Percentiles rank a stretch among this genome's conserved stretches.
These are phyloP conservation scores for Penicillium sp. DNA, from an alignment of 2,329 filamentous ascomycete genomes.

Conservation along the genomic window DNA sequence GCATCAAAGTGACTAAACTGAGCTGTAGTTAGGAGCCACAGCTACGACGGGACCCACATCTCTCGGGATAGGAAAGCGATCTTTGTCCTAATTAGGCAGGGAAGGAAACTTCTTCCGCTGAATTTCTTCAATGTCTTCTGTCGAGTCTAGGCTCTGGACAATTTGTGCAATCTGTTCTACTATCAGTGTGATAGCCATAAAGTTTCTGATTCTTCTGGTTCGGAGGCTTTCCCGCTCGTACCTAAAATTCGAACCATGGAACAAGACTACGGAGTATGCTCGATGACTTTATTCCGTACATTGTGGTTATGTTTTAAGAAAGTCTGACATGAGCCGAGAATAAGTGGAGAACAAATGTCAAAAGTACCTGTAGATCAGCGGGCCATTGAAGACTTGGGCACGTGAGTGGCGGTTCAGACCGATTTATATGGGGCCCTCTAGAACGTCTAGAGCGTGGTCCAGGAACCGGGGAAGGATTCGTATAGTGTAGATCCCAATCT, in stretches of 20 bases:
- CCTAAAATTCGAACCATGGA: too few species aligned
- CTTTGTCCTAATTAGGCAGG: constrained; percentile 4
- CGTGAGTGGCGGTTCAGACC: background rate
- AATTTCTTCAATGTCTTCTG: too few species aligned
- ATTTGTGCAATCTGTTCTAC: too few species aligned
- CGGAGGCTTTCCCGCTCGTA: background rate
- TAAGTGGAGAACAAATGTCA: background rate
- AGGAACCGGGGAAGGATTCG: constrained; percentile 3
- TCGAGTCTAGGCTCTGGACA: too few species aligned
- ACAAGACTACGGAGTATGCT: too few species aligned
- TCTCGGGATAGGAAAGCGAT: background rate
- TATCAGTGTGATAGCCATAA: too few species aligned
- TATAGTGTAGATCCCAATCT: constrained; percentile 14
- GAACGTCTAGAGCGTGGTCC: background rate
- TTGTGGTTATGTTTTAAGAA: too few species aligned
- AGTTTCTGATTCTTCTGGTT: background rate
- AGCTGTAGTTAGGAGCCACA: too few species aligned
- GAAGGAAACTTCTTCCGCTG: background rate
- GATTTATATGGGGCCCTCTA: background rate
- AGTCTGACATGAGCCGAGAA: too few species aligned
- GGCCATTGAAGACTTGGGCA: constrained; percentile 4
- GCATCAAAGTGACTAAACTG: too few species aligned
- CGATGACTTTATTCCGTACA: too few species aligned
- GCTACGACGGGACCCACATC: background rate
- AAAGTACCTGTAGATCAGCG: constrained; percentile 12